phyloP scores from a whole-genome alignment of 108 stramenopile genomes.

The Pseudonitzschia multistriata region DNA sequence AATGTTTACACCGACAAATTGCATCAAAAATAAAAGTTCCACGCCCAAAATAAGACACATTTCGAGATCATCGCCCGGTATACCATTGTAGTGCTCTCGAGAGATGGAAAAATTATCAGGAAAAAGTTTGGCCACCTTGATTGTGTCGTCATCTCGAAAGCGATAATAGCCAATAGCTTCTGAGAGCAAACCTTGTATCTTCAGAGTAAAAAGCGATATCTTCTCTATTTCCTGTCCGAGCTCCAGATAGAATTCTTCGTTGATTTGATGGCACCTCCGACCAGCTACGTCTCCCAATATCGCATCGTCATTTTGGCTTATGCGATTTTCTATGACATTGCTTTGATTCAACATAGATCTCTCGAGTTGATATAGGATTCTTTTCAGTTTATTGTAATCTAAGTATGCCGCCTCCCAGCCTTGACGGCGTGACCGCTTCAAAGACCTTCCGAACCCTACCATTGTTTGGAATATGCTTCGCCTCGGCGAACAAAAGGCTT shows the following conservation, averaged over 20 bases:
- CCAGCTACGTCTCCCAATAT: not conserved
- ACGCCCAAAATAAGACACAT: constrained; percentile 35
- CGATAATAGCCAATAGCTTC: constrained; percentile 53
- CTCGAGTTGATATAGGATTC: constrained; percentile 38
- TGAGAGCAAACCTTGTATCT: constrained; percentile 53
- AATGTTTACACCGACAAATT: constrained; percentile 61
- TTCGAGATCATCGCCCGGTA: constrained; percentile 5
- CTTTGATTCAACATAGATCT: constrained; percentile 6
- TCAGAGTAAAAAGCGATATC: constrained; percentile 62
- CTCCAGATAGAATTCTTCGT: constrained; percentile 39
- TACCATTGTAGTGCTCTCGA: not conserved
- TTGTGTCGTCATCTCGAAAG: constrained; percentile 6
- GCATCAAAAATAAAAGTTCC: constrained; percentile 58
- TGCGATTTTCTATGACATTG: not conserved
- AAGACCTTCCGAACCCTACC: constrained; percentile 52
- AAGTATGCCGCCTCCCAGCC: constrained; percentile 71
- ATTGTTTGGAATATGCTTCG: too few relatives aligned
- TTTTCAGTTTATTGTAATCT: constrained; percentile 57
- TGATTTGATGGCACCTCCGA: constrained; percentile 1
- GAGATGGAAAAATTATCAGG: constrained; percentile 13
- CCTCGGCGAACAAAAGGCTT: too few relatives aligned
- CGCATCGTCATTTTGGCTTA: not conserved
- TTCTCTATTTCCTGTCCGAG: constrained; percentile 67
- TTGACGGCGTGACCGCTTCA: constrained; percentile 36
- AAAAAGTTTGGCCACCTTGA: constrained; percentile 28